Evolutionary conservation across 257 asterid genomes (phyloP).

Genomic region (Thymus mandschuricus): DNA sequence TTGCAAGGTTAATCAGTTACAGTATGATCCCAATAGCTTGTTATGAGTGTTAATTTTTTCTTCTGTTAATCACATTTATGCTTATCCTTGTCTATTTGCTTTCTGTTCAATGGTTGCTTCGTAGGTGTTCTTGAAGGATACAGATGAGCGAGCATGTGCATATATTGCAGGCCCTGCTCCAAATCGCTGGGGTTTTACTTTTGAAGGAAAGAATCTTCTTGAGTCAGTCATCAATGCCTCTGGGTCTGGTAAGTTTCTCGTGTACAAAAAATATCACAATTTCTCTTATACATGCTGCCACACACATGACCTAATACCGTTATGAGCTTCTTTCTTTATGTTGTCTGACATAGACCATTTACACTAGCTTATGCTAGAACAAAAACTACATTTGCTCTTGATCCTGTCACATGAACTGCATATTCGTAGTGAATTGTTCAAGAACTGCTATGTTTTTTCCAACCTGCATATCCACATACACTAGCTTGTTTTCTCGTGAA

Average conservation of each 20-base stretch:
- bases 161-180: slow-evolving; percentile 99
- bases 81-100: slow-evolving; percentile 9
- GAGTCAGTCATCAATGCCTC: slow-evolving; percentile 51
- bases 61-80: slow-evolving; percentile 20
- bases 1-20: slow-evolving; percentile 24
- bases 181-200: slow-evolving; percentile 95
- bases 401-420: not conserved
- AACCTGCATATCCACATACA: slow-evolving; percentile 1
- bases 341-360: slow-evolving; percentile 6
- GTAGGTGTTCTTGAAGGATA: slow-evolving; percentile 94
- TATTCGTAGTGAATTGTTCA: slow-evolving; percentile 2
- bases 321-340: slow-evolving; percentile 16
- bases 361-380: not conserved
- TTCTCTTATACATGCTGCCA: slow-evolving; percentile 12
- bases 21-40: slow-evolving; percentile 18
- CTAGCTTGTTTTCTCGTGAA: not conserved
- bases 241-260: slow-evolving; percentile 55
- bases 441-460: not conserved
- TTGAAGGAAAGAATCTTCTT: slow-evolving; percentile 80
- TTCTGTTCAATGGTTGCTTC: slow-evolving; percentile 33
- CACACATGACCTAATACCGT: slow-evolving; percentile 7
- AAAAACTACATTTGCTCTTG: not conserved
- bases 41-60: slow-evolving; percentile 16
- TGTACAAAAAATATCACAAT: slow-evolving; percentile 6
- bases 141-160: slow-evolving; percentile 99